phyloP scores from a whole-genome alignment of 495 filamentous ascomycete species.

The Aspergillus bertholletiae region DNA sequence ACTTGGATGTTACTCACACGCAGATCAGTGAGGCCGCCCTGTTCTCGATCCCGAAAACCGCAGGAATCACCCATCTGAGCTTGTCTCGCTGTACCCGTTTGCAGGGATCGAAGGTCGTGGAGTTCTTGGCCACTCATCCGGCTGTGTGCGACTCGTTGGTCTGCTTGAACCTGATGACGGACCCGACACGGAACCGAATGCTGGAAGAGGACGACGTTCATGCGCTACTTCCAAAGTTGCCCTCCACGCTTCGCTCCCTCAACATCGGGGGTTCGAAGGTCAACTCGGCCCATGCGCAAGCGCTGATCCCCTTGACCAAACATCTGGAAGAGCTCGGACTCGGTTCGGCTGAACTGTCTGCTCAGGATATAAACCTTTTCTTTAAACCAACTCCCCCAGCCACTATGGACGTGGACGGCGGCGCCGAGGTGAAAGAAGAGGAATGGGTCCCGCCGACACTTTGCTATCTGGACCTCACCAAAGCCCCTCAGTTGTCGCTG shows the following conservation, averaged over 20 bases:
- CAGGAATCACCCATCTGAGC: constrained; percentile 75
- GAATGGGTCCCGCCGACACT: constrained; percentile 61
- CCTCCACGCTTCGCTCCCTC: constrained; percentile 65
- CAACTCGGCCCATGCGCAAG: constrained; percentile 57
- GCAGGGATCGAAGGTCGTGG: constrained; percentile 61
- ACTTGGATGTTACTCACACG: constrained; percentile 78
- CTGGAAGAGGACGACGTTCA: constrained; percentile 63
- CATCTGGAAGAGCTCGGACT: constrained; percentile 78
- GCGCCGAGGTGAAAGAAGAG: constrained; percentile 14
- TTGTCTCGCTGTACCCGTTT: constrained; percentile 72
- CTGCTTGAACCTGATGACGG: constrained; percentile 72
- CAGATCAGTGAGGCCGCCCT: constrained; percentile 73
- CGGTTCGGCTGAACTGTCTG: constrained; percentile 61
- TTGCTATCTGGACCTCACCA: constrained; percentile 74
- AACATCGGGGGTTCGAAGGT: constrained; percentile 77
- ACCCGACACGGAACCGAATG: constrained; percentile 69
- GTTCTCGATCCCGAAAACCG: constrained; percentile 65
- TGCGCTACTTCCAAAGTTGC: constrained; percentile 64
- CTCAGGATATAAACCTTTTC: constrained; percentile 59
- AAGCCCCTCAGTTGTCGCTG: constrained; percentile 54
- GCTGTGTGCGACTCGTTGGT: constrained; percentile 62
- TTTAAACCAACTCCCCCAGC: constrained; percentile 30
- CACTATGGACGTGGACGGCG: constrained; percentile 23
- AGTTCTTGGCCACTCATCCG: constrained; percentile 72
- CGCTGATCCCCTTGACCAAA: constrained; percentile 68